Base-by-base conservation (phyloP, 176 grass and related monocot species). In the Stipa capillata region DNA sequence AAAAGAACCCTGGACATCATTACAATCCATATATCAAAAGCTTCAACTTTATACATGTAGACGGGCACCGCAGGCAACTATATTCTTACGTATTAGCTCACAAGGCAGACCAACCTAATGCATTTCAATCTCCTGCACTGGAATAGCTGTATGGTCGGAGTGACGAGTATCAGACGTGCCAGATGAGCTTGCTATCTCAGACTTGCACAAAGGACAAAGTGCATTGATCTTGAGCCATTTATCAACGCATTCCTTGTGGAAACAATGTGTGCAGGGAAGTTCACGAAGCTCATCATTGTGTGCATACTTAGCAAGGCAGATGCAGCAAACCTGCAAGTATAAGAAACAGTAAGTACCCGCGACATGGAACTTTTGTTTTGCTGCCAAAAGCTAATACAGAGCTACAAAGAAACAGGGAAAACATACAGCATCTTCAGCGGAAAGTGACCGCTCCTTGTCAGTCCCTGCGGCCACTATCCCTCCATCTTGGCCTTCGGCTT, bases 181-280 rank as follows among this genome's bases (percentile, higher is more conserved):
- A 17, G 80, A 82, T 4, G 82, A 69, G 47, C 73, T 37, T 7
- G 86, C 90, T 48, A 95, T 85, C 74, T 95, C 96, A 59, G 84
- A 83, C 83, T 95, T 99, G 92, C 96, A 99, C 69, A 99, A 80
- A 47, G 96, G 96, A 25, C 96, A 99, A 5, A 91, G 85, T 5
- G 96, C 96, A 79, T 91, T 99, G 56, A 93, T 95, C 89, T 95
- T 93, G 18, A 99, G 88, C 92, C 96, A 99, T 92, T 95, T 99
- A 77, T 99, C 96, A 54, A 99, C 92, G 53, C 96, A 99, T 61
- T 99, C 96, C 86, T 90, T 91, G 54, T 95, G 96, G 83, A 99
- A 99, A 74, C 81, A 94, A 72, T 99, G 92, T 35, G 78, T 36
- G 57, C 92, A 99, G 8, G 96, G 92, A 91, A 99, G 96, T 64